Conservation (phyloP, 2,329 filamentous ascomycete genomes). For the Albophoma yamanashiensis region DNA sequence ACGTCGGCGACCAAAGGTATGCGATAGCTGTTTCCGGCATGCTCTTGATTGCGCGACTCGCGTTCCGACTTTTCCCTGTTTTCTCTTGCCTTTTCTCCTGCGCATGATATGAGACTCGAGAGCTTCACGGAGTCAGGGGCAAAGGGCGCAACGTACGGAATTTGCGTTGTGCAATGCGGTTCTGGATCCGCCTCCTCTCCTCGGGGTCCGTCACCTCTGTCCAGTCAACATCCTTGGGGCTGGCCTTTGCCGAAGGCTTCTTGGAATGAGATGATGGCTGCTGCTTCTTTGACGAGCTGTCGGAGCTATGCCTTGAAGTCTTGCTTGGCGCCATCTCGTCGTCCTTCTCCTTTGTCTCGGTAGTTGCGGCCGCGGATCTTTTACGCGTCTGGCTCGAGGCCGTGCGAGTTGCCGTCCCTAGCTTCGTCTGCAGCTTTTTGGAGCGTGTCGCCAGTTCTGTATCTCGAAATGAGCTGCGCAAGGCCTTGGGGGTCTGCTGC, state of each 20-base stretch:
- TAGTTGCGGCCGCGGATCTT: constrained; percentile 2
- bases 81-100: constrained; percentile 61
- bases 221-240: constrained; percentile 51
- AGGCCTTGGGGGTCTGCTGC: constrained; percentile 1
- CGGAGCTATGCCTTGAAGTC: constrained; percentile 11
- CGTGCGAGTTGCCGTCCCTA: neutral
- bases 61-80: constrained; percentile 56
- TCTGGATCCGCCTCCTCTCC: constrained; percentile 65
- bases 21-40: constrained; percentile 54
- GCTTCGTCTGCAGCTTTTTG: constrained; percentile 1
- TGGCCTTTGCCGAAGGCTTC: constrained; percentile 25
- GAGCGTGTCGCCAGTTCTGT: neutral
- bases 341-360: neutral
- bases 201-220: constrained; percentile 57
- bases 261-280: constrained; percentile 21
- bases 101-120: constrained; percentile 1
- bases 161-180: constrained; percentile 64
- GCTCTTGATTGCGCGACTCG: constrained; percentile 50
- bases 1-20: constrained; percentile 49
- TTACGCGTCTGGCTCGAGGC: constrained; percentile 7
- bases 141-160: constrained; percentile 45
- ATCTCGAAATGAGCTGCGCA: no score
- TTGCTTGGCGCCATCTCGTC: constrained; percentile 1
- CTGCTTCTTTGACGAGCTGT: constrained; percentile 15
- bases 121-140: neutral